Conservation (phyloP, 257 asterid species). For the Hygrophila difformis region DNA sequence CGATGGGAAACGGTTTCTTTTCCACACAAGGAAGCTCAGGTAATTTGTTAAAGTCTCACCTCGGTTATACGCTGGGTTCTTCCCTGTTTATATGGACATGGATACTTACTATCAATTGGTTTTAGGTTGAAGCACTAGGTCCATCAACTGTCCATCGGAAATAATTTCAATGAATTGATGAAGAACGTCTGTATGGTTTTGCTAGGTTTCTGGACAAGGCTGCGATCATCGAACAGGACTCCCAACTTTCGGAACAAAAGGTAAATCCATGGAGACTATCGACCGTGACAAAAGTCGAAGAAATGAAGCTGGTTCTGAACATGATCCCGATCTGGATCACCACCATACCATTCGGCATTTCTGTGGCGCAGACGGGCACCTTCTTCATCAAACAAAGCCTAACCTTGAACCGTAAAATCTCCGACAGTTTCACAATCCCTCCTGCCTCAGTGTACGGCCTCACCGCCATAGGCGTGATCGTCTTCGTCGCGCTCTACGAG, state of each 20-base stretch:
- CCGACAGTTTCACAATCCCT: constrained; percentile 36
- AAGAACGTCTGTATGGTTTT: constrained; percentile 4
- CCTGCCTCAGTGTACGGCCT: constrained; percentile 60
- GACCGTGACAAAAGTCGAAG: constrained; percentile 73
- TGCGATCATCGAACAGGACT: constrained; percentile 49
- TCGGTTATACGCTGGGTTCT: too few species aligned
- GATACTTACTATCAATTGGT: too few species aligned
- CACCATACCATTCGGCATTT: constrained; percentile 62
- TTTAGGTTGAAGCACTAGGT: too few species aligned
- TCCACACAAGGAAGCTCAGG: constrained; percentile 61
- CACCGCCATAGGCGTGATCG: constrained; percentile 63
- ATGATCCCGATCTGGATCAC: constrained; percentile 81
- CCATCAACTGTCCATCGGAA: too few species aligned
- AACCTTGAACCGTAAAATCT: constrained; percentile 38
- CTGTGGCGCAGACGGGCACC: constrained; percentile 64
- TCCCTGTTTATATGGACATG: too few species aligned
- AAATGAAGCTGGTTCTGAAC: constrained; percentile 61
- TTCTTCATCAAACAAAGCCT: constrained; percentile 85
- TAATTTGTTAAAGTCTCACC: constrained; percentile 12
- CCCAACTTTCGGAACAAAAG: constrained; percentile 16
- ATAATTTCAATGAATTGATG: too few species aligned
- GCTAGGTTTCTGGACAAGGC: constrained; percentile 85
- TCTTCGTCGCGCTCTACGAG: constrained; percentile 49
- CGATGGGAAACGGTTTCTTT: constrained; percentile 38
- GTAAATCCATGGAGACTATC: constrained; percentile 56